Evolutionary conservation across 106 monocot species (phyloP), one percentile per base, ranked within the genome.

Genomic region (Platanthera zijinensis): DNA sequence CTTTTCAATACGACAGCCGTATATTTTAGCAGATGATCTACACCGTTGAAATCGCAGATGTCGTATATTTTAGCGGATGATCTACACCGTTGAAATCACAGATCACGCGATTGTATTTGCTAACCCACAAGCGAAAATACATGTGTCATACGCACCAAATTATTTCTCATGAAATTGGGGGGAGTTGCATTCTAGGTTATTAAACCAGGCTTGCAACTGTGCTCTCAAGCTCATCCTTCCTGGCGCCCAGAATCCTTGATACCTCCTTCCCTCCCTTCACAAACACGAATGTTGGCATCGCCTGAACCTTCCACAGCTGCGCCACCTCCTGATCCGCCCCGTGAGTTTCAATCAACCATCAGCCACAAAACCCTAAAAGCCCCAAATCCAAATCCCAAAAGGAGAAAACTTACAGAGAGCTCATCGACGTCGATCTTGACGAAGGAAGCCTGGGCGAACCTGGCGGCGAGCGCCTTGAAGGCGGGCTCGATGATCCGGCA

Each of bases 251-350:
- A 14, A 95, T 83, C 49, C 89, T 79, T 8, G 75, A 67, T 12
- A 91, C 84, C 74, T 91, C 95, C 73, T 79, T 57, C 53, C 86
- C 95, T 1, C 80, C 87, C 69, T 83, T 87, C 30, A 89, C 64
- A 32, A 92, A 73, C 71, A 95, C 82, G 62, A 95, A 92, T 8
- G 92, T 92, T 7, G 95, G 95, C 95, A 95, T 89, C 12, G 92
- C 92, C 79, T 95, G 75, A 74, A 95, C 95, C 25, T 51, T 80
- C 95, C 95, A 95, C 77, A 85, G 28, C 78, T 51, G 67, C 18
- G 95, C 66, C 28, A 92, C 85, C 10, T 89, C 90, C 94, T 94
- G 70, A 15, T 70, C 48, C 70, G 48, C 2, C 32, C 10, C 8
- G 25, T n/a, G 51, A 50, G 6, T 25, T 72, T n/a, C 72, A 50